Conservation (phyloP, 1,139 yeast genomes). For the Geotrichum carabidarum region DNA sequence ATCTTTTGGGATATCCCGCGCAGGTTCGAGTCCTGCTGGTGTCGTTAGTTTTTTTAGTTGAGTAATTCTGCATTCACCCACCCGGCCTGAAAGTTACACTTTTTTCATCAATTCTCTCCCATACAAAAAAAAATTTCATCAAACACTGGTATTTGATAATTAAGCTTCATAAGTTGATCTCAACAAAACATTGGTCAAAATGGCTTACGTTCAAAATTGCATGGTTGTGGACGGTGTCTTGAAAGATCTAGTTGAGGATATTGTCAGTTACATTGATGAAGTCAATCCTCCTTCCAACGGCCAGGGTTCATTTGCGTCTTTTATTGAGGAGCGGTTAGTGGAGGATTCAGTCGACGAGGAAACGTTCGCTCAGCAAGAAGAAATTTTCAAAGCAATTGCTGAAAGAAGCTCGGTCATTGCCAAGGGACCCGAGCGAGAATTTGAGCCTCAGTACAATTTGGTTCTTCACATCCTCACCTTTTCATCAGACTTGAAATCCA, state of each 20-base stretch:
- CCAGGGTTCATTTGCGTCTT: constrained; percentile 22
- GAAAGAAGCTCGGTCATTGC: constrained; percentile 33
- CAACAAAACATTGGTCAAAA: background rate
- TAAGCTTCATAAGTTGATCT: background rate
- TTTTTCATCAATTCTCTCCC: background rate
- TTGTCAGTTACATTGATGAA: constrained; percentile 39
- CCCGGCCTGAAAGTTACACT: background rate
- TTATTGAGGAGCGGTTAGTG: constrained; percentile 19
- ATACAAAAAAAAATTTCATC: background rate
- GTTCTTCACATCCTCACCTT: constrained; percentile 38
- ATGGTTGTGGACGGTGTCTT: constrained; percentile 39
- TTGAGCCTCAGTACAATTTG: constrained; percentile 42
- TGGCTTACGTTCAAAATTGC: constrained; percentile 27
- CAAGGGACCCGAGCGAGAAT: constrained; percentile 40
- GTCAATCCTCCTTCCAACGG: constrained; percentile 31
- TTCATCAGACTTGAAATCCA: constrained; percentile 35
- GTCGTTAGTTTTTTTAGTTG: constrained; percentile 42
- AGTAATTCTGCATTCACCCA: no score
- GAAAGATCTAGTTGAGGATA: constrained; percentile 38
- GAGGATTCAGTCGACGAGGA: constrained; percentile 9
- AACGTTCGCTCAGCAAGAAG: constrained; percentile 25
- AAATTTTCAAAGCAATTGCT: constrained; percentile 35
- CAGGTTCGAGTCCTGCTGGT: constrained; percentile 89
- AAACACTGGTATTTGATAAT: background rate
- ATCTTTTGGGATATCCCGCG: constrained; percentile 83